Evolutionary conservation across 192 early-diverging fungal genomes (phyloP), one percentile per base, ranked within the genome.

Genomic region (Haplosporangium gracile): DNA sequence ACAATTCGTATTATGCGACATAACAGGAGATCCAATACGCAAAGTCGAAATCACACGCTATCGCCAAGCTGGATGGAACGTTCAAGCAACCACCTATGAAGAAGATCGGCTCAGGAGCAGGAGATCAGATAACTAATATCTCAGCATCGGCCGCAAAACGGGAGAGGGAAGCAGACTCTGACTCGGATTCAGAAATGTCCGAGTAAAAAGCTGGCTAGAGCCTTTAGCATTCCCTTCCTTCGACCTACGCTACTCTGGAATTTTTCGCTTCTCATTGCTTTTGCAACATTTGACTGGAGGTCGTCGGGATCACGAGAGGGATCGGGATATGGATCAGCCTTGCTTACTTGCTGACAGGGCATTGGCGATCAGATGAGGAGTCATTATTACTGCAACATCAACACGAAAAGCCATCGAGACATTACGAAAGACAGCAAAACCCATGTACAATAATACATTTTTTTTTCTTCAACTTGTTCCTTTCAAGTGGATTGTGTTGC

Each of bases 31-130:
- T 96, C 38, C 89, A 92, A 72, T 97, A 96, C 80, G 93, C 94
- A 74, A 95, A 94, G 87, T 81, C 90, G 34, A 96, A 94, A 86
- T 96, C 95, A 76, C 91, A 95, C 74, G 95, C 92, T 5, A 88
- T 96, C 24, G 93, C 92, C 68, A 90, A 94, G 76, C 75, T 92
- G 42, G 95, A 96, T 74, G 96, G 95, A 39, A 93, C 83, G 1
- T 85, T 77, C 70, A 80, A 72, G 74, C 78, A 75, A 55, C 53
- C 78, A n/a, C 83, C 83, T 2, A 77, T 85, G 78, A 85, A 85
- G 68, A 85, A 72, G 20, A 47, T 77, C 1, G 83, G 74, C 39
- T 74, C 72, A 49, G 74, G 60, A 68, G 77, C 75, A 70, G 34
- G 74, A 34, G 76, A 76, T 39, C 75, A 77, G 43, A 73, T 43